Evolutionary conservation across 139 green algal species (phyloP).

Genomic region (Closterium sp.): DNA sequence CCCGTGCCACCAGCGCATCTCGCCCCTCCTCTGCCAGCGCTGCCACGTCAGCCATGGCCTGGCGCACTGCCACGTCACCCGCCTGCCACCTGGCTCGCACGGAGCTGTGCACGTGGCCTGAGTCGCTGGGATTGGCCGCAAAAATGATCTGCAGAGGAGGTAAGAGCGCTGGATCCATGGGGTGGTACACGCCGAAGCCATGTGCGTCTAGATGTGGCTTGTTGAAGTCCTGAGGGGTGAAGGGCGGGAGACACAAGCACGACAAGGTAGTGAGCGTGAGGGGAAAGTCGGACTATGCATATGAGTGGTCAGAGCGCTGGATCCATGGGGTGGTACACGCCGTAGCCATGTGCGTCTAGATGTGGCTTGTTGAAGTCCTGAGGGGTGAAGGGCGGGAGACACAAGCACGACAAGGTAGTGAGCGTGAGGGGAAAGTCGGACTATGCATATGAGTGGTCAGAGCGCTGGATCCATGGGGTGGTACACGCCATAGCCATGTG

Average conservation of each 20-base stretch:
- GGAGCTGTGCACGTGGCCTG: conserved; percentile 65
- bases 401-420: too few species aligned
- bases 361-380: too few species aligned
- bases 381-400: conserved; percentile 15
- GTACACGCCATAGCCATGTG: conserved; percentile 58
- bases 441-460: too few species aligned
- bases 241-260: background rate
- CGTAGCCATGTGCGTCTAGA: conserved; percentile 22
- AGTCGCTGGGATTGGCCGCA: conserved; percentile 69
- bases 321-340: conserved; percentile 61
- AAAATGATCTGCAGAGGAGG: conserved; percentile 73
- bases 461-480: conserved; percentile 51
- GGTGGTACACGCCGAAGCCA: conserved; percentile 59
- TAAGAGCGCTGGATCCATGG: conserved; percentile 59
- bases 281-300: conserved; percentile 27
- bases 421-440: too few species aligned
- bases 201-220: background rate
- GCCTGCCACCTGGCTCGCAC: conserved; percentile 69
- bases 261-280: conserved; percentile 63
- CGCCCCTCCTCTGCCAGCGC: conserved; percentile 61
- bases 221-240: background rate
- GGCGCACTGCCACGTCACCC: conserved; percentile 63
- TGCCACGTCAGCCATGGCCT: conserved; percentile 66
- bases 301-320: conserved; percentile 56
- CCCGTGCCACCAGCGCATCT: conserved; percentile 50